Conservation (phyloP, 2,329 filamentous ascomycete genomes). For the Metarhizium robertsii region DNA sequence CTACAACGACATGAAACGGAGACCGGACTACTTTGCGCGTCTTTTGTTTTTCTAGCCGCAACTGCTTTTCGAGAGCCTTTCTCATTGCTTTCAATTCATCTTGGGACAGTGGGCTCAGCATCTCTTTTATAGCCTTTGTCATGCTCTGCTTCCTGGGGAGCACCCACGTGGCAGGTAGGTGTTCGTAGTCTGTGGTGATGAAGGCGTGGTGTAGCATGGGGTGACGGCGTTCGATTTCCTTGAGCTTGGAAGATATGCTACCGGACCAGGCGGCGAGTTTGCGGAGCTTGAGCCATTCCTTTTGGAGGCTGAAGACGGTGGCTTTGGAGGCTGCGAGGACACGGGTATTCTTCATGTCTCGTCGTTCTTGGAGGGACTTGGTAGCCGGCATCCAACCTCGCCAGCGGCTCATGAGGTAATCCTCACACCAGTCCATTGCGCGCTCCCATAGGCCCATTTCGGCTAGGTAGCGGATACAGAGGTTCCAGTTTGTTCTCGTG, state of each 20-base stretch:
- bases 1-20: conserved; percentile 5
- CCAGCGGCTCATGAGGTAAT: conserved; percentile 69
- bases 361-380: conserved; percentile 21
- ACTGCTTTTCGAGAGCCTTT: conserved; percentile 11
- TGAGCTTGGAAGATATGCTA: conserved; percentile 30
- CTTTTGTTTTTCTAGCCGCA: conserved; percentile 2
- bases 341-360: conserved; percentile 26
- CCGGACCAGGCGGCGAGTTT: conserved; percentile 38
- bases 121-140: conserved; percentile 18
- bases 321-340: conserved; percentile 20
- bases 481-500: conserved; percentile 73
- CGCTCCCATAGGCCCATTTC: conserved; percentile 47
- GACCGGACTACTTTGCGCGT: background rate
- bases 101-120: conserved; percentile 20
- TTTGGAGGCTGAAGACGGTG: conserved; percentile 39
- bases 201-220: conserved; percentile 33
- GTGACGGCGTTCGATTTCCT: conserved; percentile 28
- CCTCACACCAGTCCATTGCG: conserved; percentile 69
- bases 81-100: conserved; percentile 18
- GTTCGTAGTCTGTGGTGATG: conserved; percentile 20
- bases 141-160: conserved; percentile 15
- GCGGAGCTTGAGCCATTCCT: conserved; percentile 40
- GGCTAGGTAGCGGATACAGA: conserved; percentile 60
- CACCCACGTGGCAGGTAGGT: conserved; percentile 17
- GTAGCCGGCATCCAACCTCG: conserved; percentile 52